Evolutionary conservation across 345 rosid genomes (phyloP).

Genomic region (Salix exigua): DNA sequence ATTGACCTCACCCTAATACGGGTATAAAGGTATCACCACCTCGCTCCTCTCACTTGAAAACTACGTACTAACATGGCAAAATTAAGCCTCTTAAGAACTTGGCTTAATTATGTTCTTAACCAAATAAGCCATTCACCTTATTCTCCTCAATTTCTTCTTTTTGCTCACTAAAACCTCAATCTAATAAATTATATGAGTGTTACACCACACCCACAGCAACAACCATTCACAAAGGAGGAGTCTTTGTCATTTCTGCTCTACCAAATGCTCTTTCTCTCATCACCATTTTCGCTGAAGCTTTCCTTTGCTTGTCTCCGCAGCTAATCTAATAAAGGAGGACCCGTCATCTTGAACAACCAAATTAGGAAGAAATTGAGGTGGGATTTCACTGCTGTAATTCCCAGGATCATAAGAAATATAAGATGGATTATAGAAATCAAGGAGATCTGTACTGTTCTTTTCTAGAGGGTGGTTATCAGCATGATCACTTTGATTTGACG

Average conservation of each 20-base stretch:
- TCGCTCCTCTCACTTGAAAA: neutral
- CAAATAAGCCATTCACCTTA: constrained; percentile 10
- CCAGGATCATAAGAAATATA: constrained; percentile 26
- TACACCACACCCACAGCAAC: constrained; percentile 24
- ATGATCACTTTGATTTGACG: constrained; percentile 16
- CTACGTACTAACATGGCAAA: neutral
- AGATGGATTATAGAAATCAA: constrained; percentile 30
- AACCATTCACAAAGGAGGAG: constrained; percentile 6
- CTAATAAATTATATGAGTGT: constrained; percentile 19
- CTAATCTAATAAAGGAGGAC: constrained; percentile 54
- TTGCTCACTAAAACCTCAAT: constrained; percentile 1
- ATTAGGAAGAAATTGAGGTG: constrained; percentile 56
- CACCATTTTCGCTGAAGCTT: constrained; percentile 36
- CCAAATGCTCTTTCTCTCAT: neutral
- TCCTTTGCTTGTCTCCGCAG: constrained; percentile 66
- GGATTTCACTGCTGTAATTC: constrained; percentile 33
- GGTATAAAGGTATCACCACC: neutral
- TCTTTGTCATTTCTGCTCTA: constrained; percentile 25
- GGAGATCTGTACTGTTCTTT: constrained; percentile 10
- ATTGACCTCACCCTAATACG: neutral
- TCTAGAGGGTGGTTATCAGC: neutral
- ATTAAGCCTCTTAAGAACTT: neutral
- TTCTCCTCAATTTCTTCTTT: neutral
- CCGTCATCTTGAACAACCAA: constrained; percentile 60
- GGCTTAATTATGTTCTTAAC: neutral